These are phyloP conservation scores for Zymoseptoria crescenta DNA, from an alignment of 2,329 filamentous ascomycete species.

Conservation along the genomic window DNA sequence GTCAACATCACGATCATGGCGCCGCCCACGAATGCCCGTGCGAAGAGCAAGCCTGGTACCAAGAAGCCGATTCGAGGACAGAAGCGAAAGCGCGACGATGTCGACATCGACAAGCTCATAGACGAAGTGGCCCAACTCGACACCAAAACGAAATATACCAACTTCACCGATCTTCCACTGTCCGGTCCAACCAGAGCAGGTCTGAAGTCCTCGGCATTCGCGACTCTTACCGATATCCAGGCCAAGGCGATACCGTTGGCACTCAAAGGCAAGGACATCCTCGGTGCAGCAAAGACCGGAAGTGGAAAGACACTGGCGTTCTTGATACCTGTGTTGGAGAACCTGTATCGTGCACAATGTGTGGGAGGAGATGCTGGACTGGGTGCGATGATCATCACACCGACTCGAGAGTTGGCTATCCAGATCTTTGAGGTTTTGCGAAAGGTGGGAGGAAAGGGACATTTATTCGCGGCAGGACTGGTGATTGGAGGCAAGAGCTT, in stretches of 20 bases:
- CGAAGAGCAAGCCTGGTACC: conserved; percentile 44
- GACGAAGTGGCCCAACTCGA: conserved; percentile 44
- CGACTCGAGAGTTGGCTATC: conserved; percentile 88
- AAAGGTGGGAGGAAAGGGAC: conserved; percentile 75
- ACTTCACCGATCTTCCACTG: conserved; percentile 78
- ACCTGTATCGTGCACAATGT: conserved; percentile 81
- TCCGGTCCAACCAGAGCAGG: conserved; percentile 72
- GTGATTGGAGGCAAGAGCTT: conserved; percentile 90
- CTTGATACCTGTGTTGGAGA: conserved; percentile 83
- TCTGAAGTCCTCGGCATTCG: conserved; percentile 79
- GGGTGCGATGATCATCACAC: conserved; percentile 85
- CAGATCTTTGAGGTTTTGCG: conserved; percentile 94
- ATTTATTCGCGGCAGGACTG: conserved; percentile 84
- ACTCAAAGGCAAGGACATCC: conserved; percentile 76
- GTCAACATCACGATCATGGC: conserved; percentile 11
- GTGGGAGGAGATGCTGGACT: conserved; percentile 78
- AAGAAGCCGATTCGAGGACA: conserved; percentile 43
- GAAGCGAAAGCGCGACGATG: conserved; percentile 21
- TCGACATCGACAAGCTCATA: conserved; percentile 22
- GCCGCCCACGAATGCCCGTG: conserved; percentile 35
- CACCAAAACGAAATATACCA: conserved; percentile 52
- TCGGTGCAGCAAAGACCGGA: conserved; percentile 91
- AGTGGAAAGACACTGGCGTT: conserved; percentile 95
- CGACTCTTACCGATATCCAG: conserved; percentile 85
- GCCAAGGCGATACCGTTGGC: conserved; percentile 79